Base-by-base conservation (phyloP, 2,329 filamentous ascomycete genomes). In the Hymenoscyphus linearis region DNA sequence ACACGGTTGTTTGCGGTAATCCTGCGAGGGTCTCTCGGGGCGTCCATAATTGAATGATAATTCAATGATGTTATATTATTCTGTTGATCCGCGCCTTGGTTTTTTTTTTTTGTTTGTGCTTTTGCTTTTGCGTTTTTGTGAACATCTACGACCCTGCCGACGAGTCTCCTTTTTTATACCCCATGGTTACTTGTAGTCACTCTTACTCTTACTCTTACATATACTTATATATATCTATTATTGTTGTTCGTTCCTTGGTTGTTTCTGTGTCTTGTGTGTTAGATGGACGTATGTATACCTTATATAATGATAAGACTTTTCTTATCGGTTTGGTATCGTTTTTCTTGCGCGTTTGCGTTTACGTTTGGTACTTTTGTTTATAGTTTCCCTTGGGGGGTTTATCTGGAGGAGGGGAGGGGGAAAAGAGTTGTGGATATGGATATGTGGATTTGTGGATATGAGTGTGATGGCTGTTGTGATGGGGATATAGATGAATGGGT, bases 1-100 rank as follows among this genome's bases (percentile, higher is more conserved):
- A 70, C 58, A 73, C 71, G 4, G 67, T 74, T 36, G 71, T 69
- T 37, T 68, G 69, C 56, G 72, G 72, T 35, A 74, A 74, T 58
- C 72, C 72, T 26, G 71, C 71, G 44, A 65, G 66, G 36, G 70
- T 73, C 10, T 69, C 71, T 13, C 66, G 72, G 53, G 71, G 70
- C 6, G 36, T 73, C n/a, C 60, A 27, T 58, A 12, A 61, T 62
- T 22, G 61, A 64, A 40, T 44, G 50, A 61, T 60, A 12, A 59
- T 40, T 25, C 26, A 18, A 31, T 53, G 25, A 9, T 31, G 4
- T 53, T 25, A 22, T n/a, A 53, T 25, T 16, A 53, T 53, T 34
- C 14, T 14, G 16, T 26, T 27, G 26, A 26, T n/a, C 25, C 14
- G 13, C 12, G 10, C 7, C 18, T 3, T 47, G 14, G 36, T 10